Conservation (phyloP, 768 basidiomycete genomes). For the Pisolithus microcarpus region DNA sequence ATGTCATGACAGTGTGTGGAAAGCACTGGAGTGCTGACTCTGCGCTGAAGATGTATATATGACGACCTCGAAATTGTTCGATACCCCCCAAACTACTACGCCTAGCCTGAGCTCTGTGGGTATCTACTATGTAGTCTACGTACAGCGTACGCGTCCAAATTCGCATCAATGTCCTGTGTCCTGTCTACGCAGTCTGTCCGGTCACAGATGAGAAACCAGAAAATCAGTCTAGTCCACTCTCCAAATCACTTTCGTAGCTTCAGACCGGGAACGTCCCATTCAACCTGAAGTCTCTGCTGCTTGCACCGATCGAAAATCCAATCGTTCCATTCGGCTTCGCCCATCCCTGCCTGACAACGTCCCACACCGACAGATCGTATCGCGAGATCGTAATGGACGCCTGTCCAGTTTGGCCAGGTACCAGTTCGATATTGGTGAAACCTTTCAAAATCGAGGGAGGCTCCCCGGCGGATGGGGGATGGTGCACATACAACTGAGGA, state of each 20-base stretch:
- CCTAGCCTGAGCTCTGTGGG: too few relatives aligned
- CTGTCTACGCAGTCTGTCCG: too few relatives aligned
- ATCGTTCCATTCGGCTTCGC: constrained; percentile 57
- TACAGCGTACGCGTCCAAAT: background rate
- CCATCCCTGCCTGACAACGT: constrained; percentile 69
- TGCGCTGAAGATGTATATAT: too few relatives aligned
- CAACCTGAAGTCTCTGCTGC: constrained; percentile 57
- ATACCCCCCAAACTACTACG: too few relatives aligned
- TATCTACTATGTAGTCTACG: too few relatives aligned
- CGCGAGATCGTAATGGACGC: constrained; percentile 57
- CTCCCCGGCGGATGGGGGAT: constrained; percentile 54
- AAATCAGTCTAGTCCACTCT: background rate
- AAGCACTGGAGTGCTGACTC: too few relatives aligned
- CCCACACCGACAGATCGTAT: constrained; percentile 73
- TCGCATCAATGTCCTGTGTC: background rate
- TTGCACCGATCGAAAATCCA: constrained; percentile 57
- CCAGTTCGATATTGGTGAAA: constrained; percentile 52
- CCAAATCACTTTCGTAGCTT: background rate
- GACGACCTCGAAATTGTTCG: too few relatives aligned
- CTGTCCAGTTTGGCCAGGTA: constrained; percentile 37
- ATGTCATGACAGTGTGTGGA: constrained; percentile 9
- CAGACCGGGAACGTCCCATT: constrained; percentile 27
- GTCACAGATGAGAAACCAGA: background rate
- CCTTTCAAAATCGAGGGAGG: constrained; percentile 68
- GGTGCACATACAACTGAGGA: constrained; percentile 70